Conservation (phyloP, 768 basidiomycete species). For the Russula sp. region DNA sequence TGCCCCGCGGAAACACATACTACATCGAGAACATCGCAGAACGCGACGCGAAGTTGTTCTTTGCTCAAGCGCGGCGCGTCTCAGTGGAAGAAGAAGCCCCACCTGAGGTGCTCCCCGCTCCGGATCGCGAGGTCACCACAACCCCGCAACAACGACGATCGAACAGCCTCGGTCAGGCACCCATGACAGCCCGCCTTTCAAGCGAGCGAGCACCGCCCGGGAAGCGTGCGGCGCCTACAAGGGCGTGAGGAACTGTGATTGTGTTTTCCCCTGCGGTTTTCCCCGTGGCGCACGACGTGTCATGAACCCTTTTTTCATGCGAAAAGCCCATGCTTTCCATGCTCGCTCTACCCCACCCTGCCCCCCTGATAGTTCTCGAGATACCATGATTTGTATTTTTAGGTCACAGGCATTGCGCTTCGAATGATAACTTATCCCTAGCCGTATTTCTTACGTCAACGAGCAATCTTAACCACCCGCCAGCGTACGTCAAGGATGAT, state of each 20-base stretch:
- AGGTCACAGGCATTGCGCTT: background rate
- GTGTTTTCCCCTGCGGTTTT: background rate
- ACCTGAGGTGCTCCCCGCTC: conserved; percentile 17
- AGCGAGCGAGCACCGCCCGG: conserved; percentile 8
- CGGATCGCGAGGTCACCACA: conserved; percentile 3
- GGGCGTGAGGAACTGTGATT: background rate
- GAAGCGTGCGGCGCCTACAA: conserved; percentile 10
- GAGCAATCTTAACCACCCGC: background rate
- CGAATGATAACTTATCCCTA: conserved; percentile 1
- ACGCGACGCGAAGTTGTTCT: conserved; percentile 79
- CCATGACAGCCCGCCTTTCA: conserved; percentile 13
- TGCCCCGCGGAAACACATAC: conserved; percentile 93
- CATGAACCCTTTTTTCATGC: background rate
- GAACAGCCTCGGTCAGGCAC: conserved; percentile 16
- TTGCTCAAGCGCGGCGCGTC: conserved; percentile 74
- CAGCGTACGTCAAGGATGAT: background rate
- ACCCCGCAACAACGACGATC: conserved; percentile 13
- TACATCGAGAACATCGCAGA: conserved; percentile 81
- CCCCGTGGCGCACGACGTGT: background rate
- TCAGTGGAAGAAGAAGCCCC: conserved; percentile 27
- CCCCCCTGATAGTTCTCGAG: background rate
- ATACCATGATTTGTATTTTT: background rate
- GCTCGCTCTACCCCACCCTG: background rate
- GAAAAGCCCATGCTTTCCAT: background rate
- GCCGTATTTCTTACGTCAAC: background rate